Percentiles rank a stretch among this genome's conserved stretches.
Evolutionary conservation across 2,329 filamentous ascomycete species (phyloP).

Genomic region (Helminthosporium solani): DNA sequence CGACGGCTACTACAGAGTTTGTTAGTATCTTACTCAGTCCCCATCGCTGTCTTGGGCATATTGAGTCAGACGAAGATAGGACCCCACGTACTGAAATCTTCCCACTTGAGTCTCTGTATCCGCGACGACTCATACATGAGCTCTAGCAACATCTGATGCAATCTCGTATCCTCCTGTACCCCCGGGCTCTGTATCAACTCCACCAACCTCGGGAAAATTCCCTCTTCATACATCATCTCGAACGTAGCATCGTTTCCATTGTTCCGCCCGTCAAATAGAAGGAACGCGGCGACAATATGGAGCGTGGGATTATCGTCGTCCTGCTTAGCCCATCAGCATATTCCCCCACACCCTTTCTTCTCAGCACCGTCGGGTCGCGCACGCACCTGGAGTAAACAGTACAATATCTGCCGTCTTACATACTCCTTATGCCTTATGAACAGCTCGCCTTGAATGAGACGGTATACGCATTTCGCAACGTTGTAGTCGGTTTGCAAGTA

Average conservation of each 20-base stretch:
- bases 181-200: conserved; percentile 72
- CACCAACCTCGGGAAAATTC: conserved; percentile 78
- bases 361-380: not conserved
- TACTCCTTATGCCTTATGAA: conserved; percentile 78
- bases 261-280: conserved; percentile 81
- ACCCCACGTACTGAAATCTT: conserved; percentile 71
- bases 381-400: conserved; percentile 72
- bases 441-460: conserved; percentile 71
- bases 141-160: conserved; percentile 82
- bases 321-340: conserved; percentile 49
- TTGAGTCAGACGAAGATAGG: no score
- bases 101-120: conserved; percentile 74
- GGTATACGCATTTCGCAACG: conserved; percentile 75
- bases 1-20: conserved; percentile 52
- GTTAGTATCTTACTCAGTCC: no score
- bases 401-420: conserved; percentile 88
- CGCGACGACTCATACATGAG: conserved; percentile 95
- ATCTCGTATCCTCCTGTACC: conserved; percentile 62
- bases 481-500: conserved; percentile 77
- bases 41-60: no score
- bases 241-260: conserved; percentile 77
- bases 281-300: conserved; percentile 77
- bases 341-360: not conserved
- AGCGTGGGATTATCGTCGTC: conserved; percentile 82
- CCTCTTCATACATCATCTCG: conserved; percentile 82